Base-by-base conservation (phyloP, 768 basidiomycete species). In the Tylopilus balloui region DNA sequence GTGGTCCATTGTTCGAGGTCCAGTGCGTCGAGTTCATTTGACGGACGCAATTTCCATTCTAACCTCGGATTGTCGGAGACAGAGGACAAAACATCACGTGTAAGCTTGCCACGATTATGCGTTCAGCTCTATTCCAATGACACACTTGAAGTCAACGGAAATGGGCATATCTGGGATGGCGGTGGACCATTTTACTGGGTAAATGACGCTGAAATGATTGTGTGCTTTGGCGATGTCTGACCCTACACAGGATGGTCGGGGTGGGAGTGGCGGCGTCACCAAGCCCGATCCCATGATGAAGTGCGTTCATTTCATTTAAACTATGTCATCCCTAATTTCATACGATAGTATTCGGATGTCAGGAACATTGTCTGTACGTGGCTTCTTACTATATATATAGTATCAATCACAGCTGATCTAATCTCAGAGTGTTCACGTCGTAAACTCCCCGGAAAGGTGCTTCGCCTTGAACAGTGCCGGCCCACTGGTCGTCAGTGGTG, bases 1-100 rank as follows among this genome's bases (percentile, higher is more conserved):
- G 58, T 0, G 81, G 80, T 12, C 81, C 78, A 12, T 65, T 83
- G 34, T 80, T 83, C 60, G 62, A 70, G 27, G 59, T 83, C 56
- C 74, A 55, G 79, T 80, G 52, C 36, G 65, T 59, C 17, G 34
- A 25, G 15, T 37, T 45, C 38, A 6, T 9, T 34, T 20, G 29
- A 42, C 13, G 2, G 40, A 14, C 4, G 12, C 12, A 34, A 24
- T 9, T 28, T 1, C 17, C 32, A 23, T 17, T 15, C 32, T 61
- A n/a, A 52, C 27, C 1, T 42, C 19, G 34, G 38, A 20, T 42
- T 5, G 31, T 41, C 3, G 24, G n/a, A 19, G 21, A 28, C 48
- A 80, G 80, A 40, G 81, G 80, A 7, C 60, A 65, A 4, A 58
- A 66, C 27, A 72, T 81, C 45, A 77, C 69, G 11, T 81, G 79